phyloP scores from a whole-genome alignment of 108 stramenopile genomes.

The Pseudonitzschia multiseries region DNA sequence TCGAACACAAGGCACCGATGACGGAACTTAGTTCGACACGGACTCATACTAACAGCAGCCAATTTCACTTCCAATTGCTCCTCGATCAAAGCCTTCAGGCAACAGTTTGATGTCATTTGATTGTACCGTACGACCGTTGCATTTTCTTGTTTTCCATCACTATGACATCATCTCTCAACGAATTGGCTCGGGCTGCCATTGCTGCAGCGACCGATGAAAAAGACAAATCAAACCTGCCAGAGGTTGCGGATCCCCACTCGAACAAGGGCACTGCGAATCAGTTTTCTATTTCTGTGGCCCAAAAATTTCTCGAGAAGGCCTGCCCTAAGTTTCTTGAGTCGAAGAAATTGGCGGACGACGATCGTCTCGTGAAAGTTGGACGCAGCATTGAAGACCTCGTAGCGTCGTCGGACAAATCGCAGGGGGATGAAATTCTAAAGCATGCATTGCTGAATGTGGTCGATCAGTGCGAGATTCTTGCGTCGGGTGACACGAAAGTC shows the following conservation, averaged over 20 bases:
- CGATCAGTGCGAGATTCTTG: not conserved
- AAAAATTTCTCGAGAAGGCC: not conserved
- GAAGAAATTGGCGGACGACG: constrained; percentile 15
- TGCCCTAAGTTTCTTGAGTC: not conserved
- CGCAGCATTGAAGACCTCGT: constrained; percentile 53
- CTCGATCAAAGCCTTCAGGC: no score
- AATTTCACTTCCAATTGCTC: no score
- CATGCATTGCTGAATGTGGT: constrained; percentile 9
- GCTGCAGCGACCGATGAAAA: not conserved
- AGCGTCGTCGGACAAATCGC: constrained; percentile 8
- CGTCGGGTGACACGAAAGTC: constrained; percentile 26
- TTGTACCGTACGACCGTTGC: no score
- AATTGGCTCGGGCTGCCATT: constrained; percentile 2
- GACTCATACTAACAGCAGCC: no score
- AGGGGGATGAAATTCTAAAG: constrained; percentile 14
- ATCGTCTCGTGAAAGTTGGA: constrained; percentile 74
- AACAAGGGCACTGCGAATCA: constrained; percentile 2
- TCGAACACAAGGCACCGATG: no score
- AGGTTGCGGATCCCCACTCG: constrained; percentile 2
- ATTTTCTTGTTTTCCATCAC: not conserved
- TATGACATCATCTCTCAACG: not conserved
- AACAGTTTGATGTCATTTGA: no score
- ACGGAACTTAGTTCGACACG: no score
- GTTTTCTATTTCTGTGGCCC: not conserved
- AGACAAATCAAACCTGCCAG: not conserved